Conservation (phyloP, 768 basidiomycete species). For the Tricholoma hemisulphureum region DNA sequence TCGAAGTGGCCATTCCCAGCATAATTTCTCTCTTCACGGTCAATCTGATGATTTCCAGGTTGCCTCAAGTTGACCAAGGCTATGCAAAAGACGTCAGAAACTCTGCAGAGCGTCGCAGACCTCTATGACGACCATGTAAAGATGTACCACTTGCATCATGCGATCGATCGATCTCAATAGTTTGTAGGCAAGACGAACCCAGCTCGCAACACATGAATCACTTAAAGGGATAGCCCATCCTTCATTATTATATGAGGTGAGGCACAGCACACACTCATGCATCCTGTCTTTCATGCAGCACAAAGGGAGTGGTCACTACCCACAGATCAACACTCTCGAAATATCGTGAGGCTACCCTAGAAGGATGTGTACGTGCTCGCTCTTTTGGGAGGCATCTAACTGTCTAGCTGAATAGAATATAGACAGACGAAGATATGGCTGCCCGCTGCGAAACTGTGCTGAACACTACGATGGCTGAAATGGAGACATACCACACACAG, state of each 20-base stretch:
- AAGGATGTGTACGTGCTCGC: constrained; percentile 33
- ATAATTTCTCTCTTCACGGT: background rate
- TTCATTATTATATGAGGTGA: constrained; percentile 64
- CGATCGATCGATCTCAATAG: background rate
- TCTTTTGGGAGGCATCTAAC: background rate
- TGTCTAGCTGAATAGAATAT: constrained; percentile 3
- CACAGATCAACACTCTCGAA: constrained; percentile 67
- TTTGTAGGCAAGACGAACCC: constrained; percentile 65
- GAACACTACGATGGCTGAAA: constrained; percentile 86
- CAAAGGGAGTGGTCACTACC: constrained; percentile 68
- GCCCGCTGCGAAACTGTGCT: constrained; percentile 84
- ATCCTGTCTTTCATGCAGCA: background rate
- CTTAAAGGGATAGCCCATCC: constrained; percentile 79
- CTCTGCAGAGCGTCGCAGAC: constrained; percentile 71
- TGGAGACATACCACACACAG: constrained; percentile 76
- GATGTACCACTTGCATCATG: constrained; percentile 3
- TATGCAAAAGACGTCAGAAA: constrained; percentile 72
- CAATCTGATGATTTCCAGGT: constrained; percentile 36
- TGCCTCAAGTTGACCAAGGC: constrained; percentile 79
- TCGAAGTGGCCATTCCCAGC: constrained; percentile 42
- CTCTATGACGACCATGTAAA: constrained; percentile 77
- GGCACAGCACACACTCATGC: background rate
- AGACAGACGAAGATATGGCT: constrained; percentile 65
- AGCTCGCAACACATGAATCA: constrained; percentile 71
- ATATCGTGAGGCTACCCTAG: constrained; percentile 53